Base-by-base conservation (phyloP, 1,139 yeast genomes). In the Yamadazyma siamensis region DNA sequence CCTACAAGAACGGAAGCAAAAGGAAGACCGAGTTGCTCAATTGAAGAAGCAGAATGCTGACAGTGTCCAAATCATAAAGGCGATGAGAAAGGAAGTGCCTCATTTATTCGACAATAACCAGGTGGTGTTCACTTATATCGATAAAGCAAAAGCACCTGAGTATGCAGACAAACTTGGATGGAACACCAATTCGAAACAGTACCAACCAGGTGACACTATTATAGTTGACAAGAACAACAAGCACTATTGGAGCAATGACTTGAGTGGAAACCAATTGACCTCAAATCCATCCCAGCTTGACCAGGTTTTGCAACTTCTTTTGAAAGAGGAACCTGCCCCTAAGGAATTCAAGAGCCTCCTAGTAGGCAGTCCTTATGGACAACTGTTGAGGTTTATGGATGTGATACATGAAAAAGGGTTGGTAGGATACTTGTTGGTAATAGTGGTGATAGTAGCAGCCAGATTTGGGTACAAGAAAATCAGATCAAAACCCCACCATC, bases 91-190 rank as follows among this genome's bases (percentile, higher is more conserved):
- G 29, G 71, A 67, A 41, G 61, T 82, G 20, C 62, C 70, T 5
- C 73, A 73, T 49, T 49, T 61, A 25, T 68, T 61, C 36, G 58
- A 52, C 43, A 59, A 62, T 22, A 63, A 71, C 38, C 67, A 67
- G 17, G 64, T 75, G 2, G 50, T 70, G 11, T 61, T 75, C 31
- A 71, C 77, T 1, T 79, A 65, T 41, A 41, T 80, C 11, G 86
- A 82, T 48, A 36, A 75, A n/a, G 50, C 65, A 1, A 56, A 61
- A 17, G 46, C 62, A 24, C 46, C 55, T 2, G 43, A 52, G 2
- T 42, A 66, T 7, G 50, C 75, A 8, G 37, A 49, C 2, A 43
- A 52, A 2, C 39, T 56, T 10, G 76, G 75, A 0, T 67, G 80
- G 71, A 60, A 62, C 11, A 48, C 63, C 26, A 45, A 66, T 28